These are phyloP conservation scores for Collariella sp. DNA, from an alignment of 495 filamentous ascomycete species.

Conservation along the genomic window DNA sequence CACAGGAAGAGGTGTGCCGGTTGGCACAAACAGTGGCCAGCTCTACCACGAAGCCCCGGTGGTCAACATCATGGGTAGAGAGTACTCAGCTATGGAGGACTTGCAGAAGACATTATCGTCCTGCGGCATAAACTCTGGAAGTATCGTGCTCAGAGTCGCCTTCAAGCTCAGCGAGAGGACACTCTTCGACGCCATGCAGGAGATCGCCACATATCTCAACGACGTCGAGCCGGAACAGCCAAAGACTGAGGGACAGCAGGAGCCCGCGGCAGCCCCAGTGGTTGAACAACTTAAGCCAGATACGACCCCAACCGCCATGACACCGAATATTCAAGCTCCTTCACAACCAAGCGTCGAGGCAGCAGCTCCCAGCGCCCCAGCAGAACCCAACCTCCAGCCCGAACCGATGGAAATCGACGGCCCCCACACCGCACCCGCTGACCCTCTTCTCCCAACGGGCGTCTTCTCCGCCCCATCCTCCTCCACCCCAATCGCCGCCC, in stretches of 20 bases:
- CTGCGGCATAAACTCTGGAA: conserved; percentile 76
- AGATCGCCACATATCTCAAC: conserved; percentile 66
- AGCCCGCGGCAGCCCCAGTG: conserved; percentile 12
- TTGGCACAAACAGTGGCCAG: conserved; percentile 54
- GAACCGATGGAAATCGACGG: conserved; percentile 5
- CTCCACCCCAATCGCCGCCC: conserved; percentile 66
- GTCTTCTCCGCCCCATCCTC: conserved; percentile 69
- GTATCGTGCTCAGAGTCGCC: conserved; percentile 62
- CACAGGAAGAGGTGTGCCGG: conserved; percentile 66
- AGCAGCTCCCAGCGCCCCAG: background rate
- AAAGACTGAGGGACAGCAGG: background rate
- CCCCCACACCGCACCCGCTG: conserved; percentile 11
- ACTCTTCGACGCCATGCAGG: conserved; percentile 72
- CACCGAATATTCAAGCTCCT: conserved; percentile 5
- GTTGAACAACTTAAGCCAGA: conserved; percentile 17
- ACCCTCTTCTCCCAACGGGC: conserved; percentile 43
- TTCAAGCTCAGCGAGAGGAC: conserved; percentile 70
- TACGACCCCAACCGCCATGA: conserved; percentile 5
- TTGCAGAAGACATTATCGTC: conserved; percentile 83
- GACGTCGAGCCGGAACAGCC: conserved; percentile 27
- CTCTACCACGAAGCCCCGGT: conserved; percentile 80
- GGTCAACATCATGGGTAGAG: conserved; percentile 70
- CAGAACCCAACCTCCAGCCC: background rate
- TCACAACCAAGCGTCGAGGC: background rate
- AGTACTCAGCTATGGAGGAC: conserved; percentile 65